Evolutionary conservation across 148 eudicot species (phyloP).

Genomic region (Chenopodium formosanum): DNA sequence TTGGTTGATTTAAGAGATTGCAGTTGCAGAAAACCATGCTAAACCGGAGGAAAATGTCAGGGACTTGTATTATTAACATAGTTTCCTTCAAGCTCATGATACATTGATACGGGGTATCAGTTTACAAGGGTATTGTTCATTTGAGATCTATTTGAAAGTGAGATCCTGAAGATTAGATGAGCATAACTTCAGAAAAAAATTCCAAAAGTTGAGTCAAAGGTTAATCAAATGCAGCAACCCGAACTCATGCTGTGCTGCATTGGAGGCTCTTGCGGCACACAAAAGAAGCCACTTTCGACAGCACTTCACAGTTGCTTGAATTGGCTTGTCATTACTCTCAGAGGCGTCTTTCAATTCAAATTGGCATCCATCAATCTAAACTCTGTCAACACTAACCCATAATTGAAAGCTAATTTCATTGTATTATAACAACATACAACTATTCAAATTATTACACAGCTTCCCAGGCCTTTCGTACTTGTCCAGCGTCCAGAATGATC

Average conservation of each 20-base stretch:
- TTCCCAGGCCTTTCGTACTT: too few species aligned
- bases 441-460: too few species aligned
- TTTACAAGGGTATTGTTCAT: neutral
- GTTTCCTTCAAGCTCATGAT: too few species aligned
- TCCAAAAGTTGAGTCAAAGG: neutral
- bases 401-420: neutral
- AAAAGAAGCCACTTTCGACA: neutral
- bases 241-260: neutral
- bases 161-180: neutral
- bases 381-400: neutral
- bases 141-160: neutral
- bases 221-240: neutral
- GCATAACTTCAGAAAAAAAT: neutral
- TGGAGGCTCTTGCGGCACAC: neutral
- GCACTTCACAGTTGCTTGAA: neutral
- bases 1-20: neutral
- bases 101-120: too few species aligned
- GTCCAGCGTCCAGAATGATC: too few species aligned
- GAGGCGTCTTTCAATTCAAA: neutral
- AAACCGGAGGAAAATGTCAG: too few species aligned
- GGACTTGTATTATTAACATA: too few species aligned
- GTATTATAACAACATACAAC: neutral
- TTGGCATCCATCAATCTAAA: neutral
- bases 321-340: neutral
- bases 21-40: neutral